Conservation (phyloP, 257 asterid species). For the Nicotiana otophora region DNA sequence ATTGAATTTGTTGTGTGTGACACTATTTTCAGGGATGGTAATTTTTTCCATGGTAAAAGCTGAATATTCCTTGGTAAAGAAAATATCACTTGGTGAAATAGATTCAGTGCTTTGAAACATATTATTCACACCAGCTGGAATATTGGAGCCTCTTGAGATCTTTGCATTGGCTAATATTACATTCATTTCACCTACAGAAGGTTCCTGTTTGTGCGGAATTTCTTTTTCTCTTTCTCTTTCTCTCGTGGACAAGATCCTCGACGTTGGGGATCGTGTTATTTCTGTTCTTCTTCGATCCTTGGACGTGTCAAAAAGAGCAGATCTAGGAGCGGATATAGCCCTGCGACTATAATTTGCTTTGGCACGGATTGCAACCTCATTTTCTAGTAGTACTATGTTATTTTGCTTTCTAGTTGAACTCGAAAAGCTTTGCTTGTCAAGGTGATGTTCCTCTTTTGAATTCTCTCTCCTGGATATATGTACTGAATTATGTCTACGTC, state of each 20-base stretch:
- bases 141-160: constrained; percentile 17
- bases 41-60: no score
- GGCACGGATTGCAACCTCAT: constrained; percentile 15
- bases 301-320: constrained; percentile 9
- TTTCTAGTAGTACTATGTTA: not conserved
- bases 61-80: no score
- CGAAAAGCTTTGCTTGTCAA: no score
- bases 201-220: constrained; percentile 11
- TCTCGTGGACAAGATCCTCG: constrained; percentile 6
- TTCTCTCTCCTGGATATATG: no score
- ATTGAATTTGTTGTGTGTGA: no score
- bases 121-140: constrained; percentile 4
- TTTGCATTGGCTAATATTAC: constrained; percentile 57
- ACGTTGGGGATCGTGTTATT: constrained; percentile 15
- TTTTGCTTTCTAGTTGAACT: no score
- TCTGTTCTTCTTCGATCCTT: constrained; percentile 20
- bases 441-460: no score
- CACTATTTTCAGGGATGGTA: no score
- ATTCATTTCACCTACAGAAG: constrained; percentile 57
- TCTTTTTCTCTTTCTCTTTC: no score
- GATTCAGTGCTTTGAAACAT: constrained; percentile 48
- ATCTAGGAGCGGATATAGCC: constrained; percentile 49
- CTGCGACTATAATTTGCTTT: constrained; percentile 27
- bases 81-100: no score
- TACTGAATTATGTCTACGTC: not conserved